Percentiles rank a stretch among this genome's conserved stretches.
phyloP scores from a whole-genome alignment of 2,329 filamentous ascomycete species.

The Pseudogymnoascus sp. region DNA sequence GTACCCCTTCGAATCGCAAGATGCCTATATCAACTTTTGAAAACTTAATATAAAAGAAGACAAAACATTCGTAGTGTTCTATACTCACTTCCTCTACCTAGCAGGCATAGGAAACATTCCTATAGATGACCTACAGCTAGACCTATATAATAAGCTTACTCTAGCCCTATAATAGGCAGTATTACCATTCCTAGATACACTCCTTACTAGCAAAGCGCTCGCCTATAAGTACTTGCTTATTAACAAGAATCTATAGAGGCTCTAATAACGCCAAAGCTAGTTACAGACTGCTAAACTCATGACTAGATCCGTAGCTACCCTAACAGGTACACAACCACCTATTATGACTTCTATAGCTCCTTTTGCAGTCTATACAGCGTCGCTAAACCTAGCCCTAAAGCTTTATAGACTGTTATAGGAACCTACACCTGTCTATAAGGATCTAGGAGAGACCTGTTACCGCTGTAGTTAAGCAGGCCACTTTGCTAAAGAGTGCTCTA shows the following conservation, averaged over 20 bases:
- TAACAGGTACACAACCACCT: not conserved
- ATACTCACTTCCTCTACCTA: not conserved
- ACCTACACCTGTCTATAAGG: not conserved
- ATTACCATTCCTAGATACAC: not conserved
- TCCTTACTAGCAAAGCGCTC: not conserved
- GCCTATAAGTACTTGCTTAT: not conserved
- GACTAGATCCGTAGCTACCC: not conserved
- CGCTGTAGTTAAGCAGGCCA: not conserved
- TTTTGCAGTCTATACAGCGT: not conserved
- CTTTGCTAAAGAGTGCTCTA: not conserved
- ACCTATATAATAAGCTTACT: not conserved
- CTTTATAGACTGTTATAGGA: not conserved
- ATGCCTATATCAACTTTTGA: not conserved
- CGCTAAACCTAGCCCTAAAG: not conserved
- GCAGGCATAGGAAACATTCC: not conserved
- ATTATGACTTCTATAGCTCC: not conserved
- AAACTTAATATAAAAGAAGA: not conserved
- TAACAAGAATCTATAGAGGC: not conserved
- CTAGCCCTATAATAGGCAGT: not conserved
- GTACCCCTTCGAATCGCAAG: not conserved
- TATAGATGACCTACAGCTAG: not conserved
- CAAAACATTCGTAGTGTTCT: not conserved
- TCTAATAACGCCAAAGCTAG: not conserved
- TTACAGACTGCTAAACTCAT: not conserved
- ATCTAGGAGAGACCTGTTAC: not conserved